Base-by-base conservation (phyloP, 441 rosid genomes). In the Brassica hybrid region DNA sequence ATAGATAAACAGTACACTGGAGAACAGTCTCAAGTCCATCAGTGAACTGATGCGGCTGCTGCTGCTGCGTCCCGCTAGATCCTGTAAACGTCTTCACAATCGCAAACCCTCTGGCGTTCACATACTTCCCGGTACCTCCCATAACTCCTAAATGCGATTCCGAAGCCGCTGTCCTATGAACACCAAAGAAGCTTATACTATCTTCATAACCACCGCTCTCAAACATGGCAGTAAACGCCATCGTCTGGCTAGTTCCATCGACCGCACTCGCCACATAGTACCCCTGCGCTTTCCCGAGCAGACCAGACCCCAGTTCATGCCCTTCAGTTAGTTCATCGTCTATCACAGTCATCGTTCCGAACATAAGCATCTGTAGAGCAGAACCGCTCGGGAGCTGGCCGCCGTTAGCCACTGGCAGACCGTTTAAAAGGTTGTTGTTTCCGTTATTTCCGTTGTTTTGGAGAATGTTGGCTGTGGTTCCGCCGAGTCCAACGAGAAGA, bases 121-220 rank as follows among this genome's bases (percentile, higher is more conserved):
- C 89, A 73, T 81, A 85, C 57, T 87, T 87, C 13, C 97, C 97
- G 0, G 97, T 91, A 30, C 97, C 97, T 19, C 97, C 94, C 88
- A 89, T 89, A 65, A 91, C 75, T 1, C 91, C 85, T 62, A 91
- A 75, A 76, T 86, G 93, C 2, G 97, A 89, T 75, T 88, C 87
- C 0, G 97, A 87, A 52, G 73, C 88, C 7, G 82, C 91, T 0
- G 87, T 88, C 60, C 82, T 82, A 36, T 84, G 88, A 7, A 87
- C 87, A n/a, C 97, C 93, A 3, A 86, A 88, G 81, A n/a, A n/a
- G n/a, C n/a, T n/a, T n/a, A n/a, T n/a, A n/a, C n/a, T n/a, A n/a
- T n/a, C n/a, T n/a, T n/a, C n/a, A n/a, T n/a, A n/a, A n/a, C n/a
- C n/a, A n/a, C n/a, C n/a, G n/a, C n/a, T n/a, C n/a, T n/a, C n/a